Conservation (phyloP, 495 filamentous ascomycete genomes). For the Neurospora hispaniola region DNA sequence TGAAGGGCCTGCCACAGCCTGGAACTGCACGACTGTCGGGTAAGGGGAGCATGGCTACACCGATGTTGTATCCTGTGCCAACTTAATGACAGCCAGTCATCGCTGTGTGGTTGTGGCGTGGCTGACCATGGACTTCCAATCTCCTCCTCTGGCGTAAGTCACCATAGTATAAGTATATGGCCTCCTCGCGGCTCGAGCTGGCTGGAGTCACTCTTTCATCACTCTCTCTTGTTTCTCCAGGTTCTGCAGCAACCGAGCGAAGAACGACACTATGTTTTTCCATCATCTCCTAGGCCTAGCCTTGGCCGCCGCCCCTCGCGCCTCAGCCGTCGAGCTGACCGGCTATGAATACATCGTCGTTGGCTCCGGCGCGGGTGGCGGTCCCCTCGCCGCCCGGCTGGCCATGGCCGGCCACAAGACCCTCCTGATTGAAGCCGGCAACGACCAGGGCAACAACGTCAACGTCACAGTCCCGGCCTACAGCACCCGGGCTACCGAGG, state of each 20-base stretch:
- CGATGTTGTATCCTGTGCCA: neutral
- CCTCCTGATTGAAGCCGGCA: conserved; percentile 50
- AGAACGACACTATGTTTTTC: conserved; percentile 3
- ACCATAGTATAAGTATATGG: neutral
- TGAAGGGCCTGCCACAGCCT: neutral
- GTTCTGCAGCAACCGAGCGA: neutral
- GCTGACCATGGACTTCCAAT: neutral
- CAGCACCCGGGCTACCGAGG: conserved; percentile 14
- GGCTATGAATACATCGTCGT: conserved; percentile 55
- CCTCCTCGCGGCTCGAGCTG: neutral
- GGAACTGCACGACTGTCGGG: neutral
- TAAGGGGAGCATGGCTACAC: neutral
- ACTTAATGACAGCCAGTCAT: neutral
- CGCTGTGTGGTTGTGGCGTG: neutral
- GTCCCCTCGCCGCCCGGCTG: conserved; percentile 48
- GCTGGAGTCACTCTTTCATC: neutral
- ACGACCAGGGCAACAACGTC: conserved; percentile 35
- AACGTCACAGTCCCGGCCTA: conserved; percentile 19
- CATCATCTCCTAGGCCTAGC: conserved; percentile 5
- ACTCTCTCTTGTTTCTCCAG: neutral
- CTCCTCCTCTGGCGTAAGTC: neutral
- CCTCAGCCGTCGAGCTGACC: conserved; percentile 13
- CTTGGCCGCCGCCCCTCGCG: conserved; percentile 5
- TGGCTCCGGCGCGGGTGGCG: conserved; percentile 53
- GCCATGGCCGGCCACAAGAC: conserved; percentile 49